Evolutionary conservation across 2,329 filamentous ascomycete genomes (phyloP).

Genomic region (Pseudopyricularia javanii): DNA sequence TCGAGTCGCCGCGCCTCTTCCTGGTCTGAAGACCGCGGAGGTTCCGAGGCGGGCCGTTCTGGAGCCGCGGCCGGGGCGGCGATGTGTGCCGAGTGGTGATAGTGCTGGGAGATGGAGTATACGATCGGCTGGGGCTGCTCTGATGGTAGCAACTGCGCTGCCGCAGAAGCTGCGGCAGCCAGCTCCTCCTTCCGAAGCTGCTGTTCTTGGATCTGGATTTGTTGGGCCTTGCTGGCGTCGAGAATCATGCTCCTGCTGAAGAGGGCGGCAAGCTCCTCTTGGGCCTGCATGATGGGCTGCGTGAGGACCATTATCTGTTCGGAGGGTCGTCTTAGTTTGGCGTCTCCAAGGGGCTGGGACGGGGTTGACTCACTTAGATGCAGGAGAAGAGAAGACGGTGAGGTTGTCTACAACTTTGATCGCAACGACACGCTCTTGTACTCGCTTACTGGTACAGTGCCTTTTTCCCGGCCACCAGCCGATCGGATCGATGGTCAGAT

Average conservation of each 20-base stretch:
- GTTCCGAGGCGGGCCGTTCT: constrained; percentile 36
- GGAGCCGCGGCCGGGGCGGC: constrained; percentile 19
- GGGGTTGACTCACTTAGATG: background rate
- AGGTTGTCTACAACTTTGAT: no score
- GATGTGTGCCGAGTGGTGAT: constrained; percentile 66
- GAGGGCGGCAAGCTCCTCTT: constrained; percentile 72
- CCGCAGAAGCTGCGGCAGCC: background rate
- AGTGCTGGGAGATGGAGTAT: constrained; percentile 72
- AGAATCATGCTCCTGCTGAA: constrained; percentile 68
- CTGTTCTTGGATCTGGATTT: background rate
- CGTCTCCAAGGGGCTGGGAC: background rate
- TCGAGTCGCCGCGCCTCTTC: constrained; percentile 27
- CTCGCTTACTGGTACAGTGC: no score
- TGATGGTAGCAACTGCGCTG: no score
- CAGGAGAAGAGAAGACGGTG: background rate
- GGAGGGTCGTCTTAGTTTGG: background rate
- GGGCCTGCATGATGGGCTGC: constrained; percentile 39
- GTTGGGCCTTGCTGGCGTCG: constrained; percentile 17
- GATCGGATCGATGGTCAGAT: no score
- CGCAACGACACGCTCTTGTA: no score
- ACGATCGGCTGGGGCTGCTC: constrained; percentile 35
- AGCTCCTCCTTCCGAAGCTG: background rate
- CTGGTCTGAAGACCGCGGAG: constrained; percentile 24
- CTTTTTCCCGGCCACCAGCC: no score
- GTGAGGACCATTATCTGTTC: constrained; percentile 6